Evolutionary conservation across 1,139 yeast genomes (phyloP).

Genomic region (Pneumocystis sp.): DNA sequence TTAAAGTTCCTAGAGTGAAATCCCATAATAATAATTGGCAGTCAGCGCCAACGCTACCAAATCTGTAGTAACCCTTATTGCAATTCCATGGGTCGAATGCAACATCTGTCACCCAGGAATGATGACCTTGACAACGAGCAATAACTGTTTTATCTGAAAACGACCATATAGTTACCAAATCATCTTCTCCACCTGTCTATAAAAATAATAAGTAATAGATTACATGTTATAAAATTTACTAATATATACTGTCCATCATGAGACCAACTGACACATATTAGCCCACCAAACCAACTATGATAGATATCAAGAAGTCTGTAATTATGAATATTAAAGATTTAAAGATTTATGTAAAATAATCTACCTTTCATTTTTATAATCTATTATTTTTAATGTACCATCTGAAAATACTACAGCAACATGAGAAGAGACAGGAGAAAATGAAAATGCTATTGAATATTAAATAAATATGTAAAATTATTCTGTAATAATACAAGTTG

Average conservation of each 20-base stretch:
- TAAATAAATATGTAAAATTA: not conserved
- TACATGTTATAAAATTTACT: not conserved
- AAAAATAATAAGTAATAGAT: constrained; percentile 12
- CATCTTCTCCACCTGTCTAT: constrained; percentile 36
- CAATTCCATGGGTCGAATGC: constrained; percentile 29
- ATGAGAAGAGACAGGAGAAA: constrained; percentile 33
- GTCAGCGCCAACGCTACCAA: constrained; percentile 58
- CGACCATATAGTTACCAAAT: constrained; percentile 26
- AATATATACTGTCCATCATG: constrained; percentile 51
- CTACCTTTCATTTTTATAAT: constrained; percentile 31
- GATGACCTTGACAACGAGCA: constrained; percentile 46
- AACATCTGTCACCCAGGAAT: constrained; percentile 46
- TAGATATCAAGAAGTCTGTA: constrained; percentile 37
- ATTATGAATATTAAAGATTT: not conserved
- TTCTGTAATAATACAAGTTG: constrained; percentile 23
- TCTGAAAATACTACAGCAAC: constrained; percentile 48
- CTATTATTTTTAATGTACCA: constrained; percentile 48
- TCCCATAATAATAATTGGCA: constrained; percentile 60
- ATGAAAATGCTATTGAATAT: constrained; percentile 23
- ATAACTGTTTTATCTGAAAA: constrained; percentile 20
- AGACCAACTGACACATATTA: constrained; percentile 43
- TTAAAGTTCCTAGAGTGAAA: constrained; percentile 46
- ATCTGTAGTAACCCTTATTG: constrained; percentile 33
- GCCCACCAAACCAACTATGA: constrained; percentile 57
- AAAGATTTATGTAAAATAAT: not conserved